Base-by-base conservation (phyloP, 352 stramenopile genomes). In the Phytophthora tentaculata region DNA sequence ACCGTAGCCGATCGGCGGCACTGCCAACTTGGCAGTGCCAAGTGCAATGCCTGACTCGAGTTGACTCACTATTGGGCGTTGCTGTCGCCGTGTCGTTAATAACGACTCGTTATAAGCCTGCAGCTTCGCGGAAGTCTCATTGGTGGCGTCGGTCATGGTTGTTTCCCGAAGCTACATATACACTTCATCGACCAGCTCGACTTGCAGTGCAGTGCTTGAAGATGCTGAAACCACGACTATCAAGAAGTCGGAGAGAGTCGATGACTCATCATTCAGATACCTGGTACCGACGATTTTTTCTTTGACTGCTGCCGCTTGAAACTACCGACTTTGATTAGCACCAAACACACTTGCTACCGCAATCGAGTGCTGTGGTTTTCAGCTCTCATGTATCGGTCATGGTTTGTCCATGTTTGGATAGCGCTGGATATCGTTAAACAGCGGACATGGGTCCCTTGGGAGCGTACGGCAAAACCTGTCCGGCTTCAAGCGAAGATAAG, bases 1-100 rank as follows among this genome's bases (percentile, higher is more conserved):
- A 68, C 61, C 29, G 61, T 35, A 51, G 56, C 4, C 37, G 60
- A 61, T 67, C 50, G 53, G 60, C 26, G 50, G 39, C 26, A 67
- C n/a, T n/a, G n/a, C n/a, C n/a, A n/a, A n/a, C n/a, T n/a, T n/a
- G n/a, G n/a, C n/a, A n/a, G n/a, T n/a, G n/a, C n/a, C n/a, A n/a
- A n/a, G 29, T 45, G 50, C 50, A 44, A 45, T 26, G 28, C 28
- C 20, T 23, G 52, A 44, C 51, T 57, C 28, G 28, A 43, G 14
- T 37, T 10, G 29, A 37, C 7, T 8, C 29, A 37, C 9, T 37
- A 13, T 13, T 5, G 29, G 28, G 28, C 22, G 37, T 44, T 37
- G n/a, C 45, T 45, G 19, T 19, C 19, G 20, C 10, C 35, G 16
- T 12, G 5, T 37, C 29, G 29, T 37, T 37, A 32, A 32, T n/a